Percentiles rank a stretch among this genome's conserved stretches.
Conservation (phyloP, 176 grass and related monocot genomes). For the Oryza glaberrima region DNA sequence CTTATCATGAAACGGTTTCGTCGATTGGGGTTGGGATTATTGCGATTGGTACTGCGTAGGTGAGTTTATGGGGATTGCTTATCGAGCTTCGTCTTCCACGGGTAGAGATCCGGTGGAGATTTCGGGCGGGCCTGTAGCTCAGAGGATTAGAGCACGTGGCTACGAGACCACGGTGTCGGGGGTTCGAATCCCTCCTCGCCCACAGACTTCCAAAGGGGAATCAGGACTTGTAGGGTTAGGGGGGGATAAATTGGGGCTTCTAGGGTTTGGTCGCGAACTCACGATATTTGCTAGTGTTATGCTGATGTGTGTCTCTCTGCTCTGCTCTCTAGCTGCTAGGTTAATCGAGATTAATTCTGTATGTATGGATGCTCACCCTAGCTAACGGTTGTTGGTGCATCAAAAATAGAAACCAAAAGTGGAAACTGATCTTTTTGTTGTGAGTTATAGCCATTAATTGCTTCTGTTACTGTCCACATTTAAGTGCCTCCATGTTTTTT, state of each 20-base stretch:
- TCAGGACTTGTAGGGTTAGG: too few relatives aligned
- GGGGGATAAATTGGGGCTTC: neutral
- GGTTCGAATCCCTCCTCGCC: too few relatives aligned
- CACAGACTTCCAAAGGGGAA: too few relatives aligned
- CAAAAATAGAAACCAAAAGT: neutral
- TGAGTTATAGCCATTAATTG: neutral
- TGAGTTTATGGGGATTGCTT: too few relatives aligned
- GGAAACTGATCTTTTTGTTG: neutral
- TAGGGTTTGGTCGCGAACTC: conserved; percentile 1
- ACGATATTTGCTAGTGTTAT: neutral
- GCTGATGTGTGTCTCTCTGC: neutral
- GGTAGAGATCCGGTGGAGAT: neutral
- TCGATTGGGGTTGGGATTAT: conserved; percentile 16
- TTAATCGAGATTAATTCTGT: conserved; percentile 2
- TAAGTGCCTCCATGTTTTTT: neutral
- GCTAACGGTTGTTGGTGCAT: neutral
- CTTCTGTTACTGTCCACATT: neutral
- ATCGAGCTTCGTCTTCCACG: neutral
- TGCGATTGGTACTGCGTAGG: neutral
- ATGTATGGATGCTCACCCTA: neutral
- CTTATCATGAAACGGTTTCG: neutral
- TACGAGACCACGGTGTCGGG: too few relatives aligned
- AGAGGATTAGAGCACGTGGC: too few relatives aligned
- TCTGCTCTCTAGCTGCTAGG: conserved; percentile 7
- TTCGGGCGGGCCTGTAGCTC: too few relatives aligned